phyloP scores from a whole-genome alignment of 441 rosid genomes.

The Mallotus japonicus region DNA sequence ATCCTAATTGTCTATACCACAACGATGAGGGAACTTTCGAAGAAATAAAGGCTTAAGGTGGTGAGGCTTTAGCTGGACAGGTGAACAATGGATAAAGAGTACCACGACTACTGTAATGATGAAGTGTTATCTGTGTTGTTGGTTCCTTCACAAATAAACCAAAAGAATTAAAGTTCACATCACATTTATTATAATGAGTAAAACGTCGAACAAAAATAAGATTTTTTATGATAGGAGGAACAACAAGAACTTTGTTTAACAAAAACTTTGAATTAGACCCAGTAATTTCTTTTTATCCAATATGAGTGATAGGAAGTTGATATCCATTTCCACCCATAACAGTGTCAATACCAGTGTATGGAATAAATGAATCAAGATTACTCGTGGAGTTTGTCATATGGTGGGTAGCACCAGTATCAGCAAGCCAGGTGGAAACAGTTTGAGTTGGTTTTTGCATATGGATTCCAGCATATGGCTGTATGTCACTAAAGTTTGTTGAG shows the following conservation, averaged over 20 bases:
- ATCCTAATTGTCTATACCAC: neutral
- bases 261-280: no score
- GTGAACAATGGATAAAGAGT: no score
- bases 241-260: no score
- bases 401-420: neutral
- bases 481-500: neutral
- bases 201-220: no score
- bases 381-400: neutral
- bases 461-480: neutral
- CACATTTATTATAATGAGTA: no score
- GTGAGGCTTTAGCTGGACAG: no score
- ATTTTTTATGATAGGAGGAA: no score
- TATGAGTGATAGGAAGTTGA: neutral
- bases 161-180: no score
- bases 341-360: neutral
- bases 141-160: no score
- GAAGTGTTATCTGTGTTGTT: no score
- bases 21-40: neutral
- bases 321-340: neutral
- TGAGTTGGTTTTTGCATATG: neutral
- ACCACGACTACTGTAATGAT: no score
- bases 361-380: neutral
- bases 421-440: neutral
- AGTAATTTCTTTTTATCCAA: neutral
- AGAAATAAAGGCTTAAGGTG: no score